Conservation (phyloP, 768 basidiomycete species). For the Amanita pallidorosea region DNA sequence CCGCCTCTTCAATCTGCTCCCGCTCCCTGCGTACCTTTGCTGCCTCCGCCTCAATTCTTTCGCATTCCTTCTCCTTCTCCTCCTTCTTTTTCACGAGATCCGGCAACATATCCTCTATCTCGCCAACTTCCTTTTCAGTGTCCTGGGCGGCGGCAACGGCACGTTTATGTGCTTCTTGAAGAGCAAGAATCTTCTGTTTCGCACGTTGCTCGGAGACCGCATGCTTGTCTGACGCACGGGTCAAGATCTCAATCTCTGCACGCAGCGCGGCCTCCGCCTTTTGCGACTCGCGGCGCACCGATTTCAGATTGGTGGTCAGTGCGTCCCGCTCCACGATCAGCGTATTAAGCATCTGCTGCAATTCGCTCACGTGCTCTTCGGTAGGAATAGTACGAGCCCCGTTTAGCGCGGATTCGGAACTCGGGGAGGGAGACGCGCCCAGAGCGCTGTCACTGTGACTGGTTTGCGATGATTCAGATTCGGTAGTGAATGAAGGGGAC, state of each 20-base stretch:
- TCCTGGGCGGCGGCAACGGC: slow-evolving; percentile 47
- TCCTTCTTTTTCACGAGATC: slow-evolving; percentile 25
- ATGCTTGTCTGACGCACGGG: slow-evolving; percentile 76
- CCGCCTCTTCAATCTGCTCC: slow-evolving; percentile 34
- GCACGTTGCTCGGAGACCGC: slow-evolving; percentile 65
- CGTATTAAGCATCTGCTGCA: slow-evolving; percentile 55
- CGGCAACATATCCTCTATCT: slow-evolving; percentile 35
- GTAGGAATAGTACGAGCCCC: slow-evolving; percentile 36
- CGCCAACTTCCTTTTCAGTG: slow-evolving; percentile 31
- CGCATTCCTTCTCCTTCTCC: slow-evolving; percentile 32
- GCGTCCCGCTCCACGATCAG: slow-evolving; percentile 59
- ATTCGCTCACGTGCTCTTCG: slow-evolving; percentile 56
- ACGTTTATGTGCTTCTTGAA: slow-evolving; percentile 83
- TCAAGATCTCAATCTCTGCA: slow-evolving; percentile 75
- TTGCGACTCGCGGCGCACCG: slow-evolving; percentile 71
- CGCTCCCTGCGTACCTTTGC: slow-evolving; percentile 32
- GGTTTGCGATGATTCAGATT: slow-evolving; percentile 1
- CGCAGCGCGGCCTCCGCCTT: slow-evolving; percentile 75
- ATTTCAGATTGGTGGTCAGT: slow-evolving; percentile 60
- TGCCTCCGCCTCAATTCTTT: slow-evolving; percentile 36
- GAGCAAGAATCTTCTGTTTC: slow-evolving; percentile 75
- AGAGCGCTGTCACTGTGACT: slow-evolving; percentile 3
- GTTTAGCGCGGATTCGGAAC: slow-evolving; percentile 5
- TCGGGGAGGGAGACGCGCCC: slow-evolving; percentile 18
- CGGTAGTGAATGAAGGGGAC: slow-evolving; percentile 2